A percentile compares a stretch with the other conserved stretches of the same genome.
Conservation (phyloP, 2,329 filamentous ascomycete genomes). For the Fusarium sp. region DNA sequence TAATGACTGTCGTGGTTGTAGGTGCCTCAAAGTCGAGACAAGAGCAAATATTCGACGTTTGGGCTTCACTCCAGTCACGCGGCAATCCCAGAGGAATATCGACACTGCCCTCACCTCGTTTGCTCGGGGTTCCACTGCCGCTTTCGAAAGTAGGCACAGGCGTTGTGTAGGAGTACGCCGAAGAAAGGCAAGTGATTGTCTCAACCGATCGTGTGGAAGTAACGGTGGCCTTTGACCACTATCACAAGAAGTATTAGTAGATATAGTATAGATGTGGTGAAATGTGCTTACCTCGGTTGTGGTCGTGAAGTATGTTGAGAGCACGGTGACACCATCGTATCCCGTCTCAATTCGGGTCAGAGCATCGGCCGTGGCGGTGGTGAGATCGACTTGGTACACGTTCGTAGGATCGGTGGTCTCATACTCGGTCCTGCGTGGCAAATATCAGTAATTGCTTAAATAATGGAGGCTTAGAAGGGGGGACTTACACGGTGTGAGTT, state of each 20-base stretch:
- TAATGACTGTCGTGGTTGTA: neutral
- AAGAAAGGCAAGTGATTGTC: neutral
- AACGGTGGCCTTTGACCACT: neutral
- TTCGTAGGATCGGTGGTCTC: neutral
- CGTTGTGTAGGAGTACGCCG: neutral
- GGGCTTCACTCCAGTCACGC: neutral
- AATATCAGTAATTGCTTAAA: no score
- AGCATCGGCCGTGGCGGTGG: neutral
- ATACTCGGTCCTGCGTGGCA: no score
- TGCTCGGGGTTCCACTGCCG: neutral
- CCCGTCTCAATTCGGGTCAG: neutral
- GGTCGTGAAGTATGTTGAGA: neutral
- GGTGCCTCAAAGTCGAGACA: neutral
- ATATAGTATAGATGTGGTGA: accelerated
- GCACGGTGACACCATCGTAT: neutral
- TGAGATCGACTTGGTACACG: neutral
- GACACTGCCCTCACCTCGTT: neutral
- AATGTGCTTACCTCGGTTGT: neutral
- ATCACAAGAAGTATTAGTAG: neutral
- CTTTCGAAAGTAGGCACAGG: neutral
- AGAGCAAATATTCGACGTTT: neutral
- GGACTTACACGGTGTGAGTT: neutral
- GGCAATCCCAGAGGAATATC: neutral
- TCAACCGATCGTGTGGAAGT: neutral
- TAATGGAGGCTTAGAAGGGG: no score